Percentiles rank a stretch among this genome's conserved stretches.
phyloP scores from a whole-genome alignment of 306 rosid genomes.

The Sindora glabra region DNA sequence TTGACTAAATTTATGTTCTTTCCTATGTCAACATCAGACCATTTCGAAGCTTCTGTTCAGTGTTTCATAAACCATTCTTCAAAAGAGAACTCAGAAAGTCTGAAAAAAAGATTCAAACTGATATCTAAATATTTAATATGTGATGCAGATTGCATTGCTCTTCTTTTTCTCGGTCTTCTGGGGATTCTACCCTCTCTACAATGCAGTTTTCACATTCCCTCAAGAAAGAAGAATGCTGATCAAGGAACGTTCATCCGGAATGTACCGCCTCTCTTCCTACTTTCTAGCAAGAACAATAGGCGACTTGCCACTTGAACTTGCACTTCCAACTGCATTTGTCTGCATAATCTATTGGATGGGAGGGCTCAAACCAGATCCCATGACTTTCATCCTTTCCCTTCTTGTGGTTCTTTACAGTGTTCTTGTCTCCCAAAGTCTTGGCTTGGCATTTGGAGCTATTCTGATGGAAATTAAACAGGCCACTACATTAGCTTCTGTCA shows the following conservation, averaged over 20 bases:
- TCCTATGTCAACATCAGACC: conserved; percentile 15
- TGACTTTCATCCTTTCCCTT: conserved; percentile 75
- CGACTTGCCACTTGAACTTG: conserved; percentile 86
- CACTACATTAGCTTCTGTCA: conserved; percentile 89
- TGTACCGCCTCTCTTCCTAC: conserved; percentile 88
- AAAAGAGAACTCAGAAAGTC: background rate
- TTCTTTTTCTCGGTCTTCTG: conserved; percentile 98
- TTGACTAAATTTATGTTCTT: too few relatives aligned
- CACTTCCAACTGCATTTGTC: conserved; percentile 93
- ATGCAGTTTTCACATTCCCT: conserved; percentile 98
- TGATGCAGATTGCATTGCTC: conserved; percentile 70
- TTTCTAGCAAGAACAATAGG: conserved; percentile 85
- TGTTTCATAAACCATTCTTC: background rate
- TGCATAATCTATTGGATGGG: conserved; percentile 95
- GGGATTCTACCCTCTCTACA: conserved; percentile 98
- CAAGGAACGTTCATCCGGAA: conserved; percentile 85
- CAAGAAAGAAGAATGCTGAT: conserved; percentile 87
- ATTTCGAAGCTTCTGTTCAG: background rate
- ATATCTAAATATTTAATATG: background rate
- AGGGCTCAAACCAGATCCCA: conserved; percentile 74
- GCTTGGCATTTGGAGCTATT: conserved; percentile 88
- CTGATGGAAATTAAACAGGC: conserved; percentile 94
- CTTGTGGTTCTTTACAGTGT: conserved; percentile 85
- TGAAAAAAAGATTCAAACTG: background rate
- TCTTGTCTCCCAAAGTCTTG: conserved; percentile 90